These are phyloP conservation scores for Phragmites australis DNA, from an alignment of 176 grass and related monocot genomes.

Conservation along the genomic window DNA sequence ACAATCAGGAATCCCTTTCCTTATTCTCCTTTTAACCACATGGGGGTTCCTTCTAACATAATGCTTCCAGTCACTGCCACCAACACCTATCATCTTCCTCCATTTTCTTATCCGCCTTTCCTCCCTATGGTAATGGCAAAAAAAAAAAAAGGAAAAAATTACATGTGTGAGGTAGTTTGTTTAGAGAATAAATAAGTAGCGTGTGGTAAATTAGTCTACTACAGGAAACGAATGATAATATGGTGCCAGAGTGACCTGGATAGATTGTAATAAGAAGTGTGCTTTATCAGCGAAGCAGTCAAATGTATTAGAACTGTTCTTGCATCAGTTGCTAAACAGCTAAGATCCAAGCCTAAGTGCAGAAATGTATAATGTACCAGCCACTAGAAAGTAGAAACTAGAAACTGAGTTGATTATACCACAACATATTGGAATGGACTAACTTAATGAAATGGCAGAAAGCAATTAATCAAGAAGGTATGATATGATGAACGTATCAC, in stretches of 20 bases:
- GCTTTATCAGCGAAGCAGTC: not conserved
- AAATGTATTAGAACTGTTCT: slow-evolving; percentile 7
- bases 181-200: slow-evolving; percentile 1
- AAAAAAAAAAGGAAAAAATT: not conserved
- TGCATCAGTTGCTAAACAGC: not conserved
- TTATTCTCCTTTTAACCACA: slow-evolving; percentile 87
- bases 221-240: not conserved
- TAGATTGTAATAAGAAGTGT: slow-evolving; percentile 17
- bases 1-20: slow-evolving; percentile 98
- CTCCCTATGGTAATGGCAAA: slow-evolving; percentile 54
- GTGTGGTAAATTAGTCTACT: not conserved
- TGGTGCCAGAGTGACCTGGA: not conserved
- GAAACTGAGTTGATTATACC: not conserved
- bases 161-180: not conserved
- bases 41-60: slow-evolving; percentile 89
- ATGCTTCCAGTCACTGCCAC: slow-evolving; percentile 90
- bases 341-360: not conserved
- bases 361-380: not conserved
- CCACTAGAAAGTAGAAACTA: slow-evolving; percentile 3
- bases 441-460: slow-evolving; percentile 4
- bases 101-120: slow-evolving; percentile 89
- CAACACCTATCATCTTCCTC: slow-evolving; percentile 98
- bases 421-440: not conserved
- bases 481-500: not conserved
- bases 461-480: slow-evolving; percentile 4